phyloP scores from a whole-genome alignment of 768 basidiomycete genomes.

The Tremella mesenterica region DNA sequence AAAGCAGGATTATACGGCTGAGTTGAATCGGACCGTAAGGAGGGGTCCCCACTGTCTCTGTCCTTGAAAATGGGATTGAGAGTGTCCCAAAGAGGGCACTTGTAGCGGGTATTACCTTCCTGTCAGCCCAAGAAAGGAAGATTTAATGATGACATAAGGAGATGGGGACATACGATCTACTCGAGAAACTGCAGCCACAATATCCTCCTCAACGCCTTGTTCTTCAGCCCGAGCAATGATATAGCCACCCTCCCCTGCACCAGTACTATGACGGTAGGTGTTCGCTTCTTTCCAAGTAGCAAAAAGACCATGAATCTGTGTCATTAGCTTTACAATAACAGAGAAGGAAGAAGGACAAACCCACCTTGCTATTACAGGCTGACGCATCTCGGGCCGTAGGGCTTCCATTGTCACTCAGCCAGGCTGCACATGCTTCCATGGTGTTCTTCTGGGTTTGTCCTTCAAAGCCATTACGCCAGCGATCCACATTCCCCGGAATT shows the following conservation, averaged over 20 bases:
- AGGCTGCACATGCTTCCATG: not conserved
- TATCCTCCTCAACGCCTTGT: no score
- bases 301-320: not conserved
- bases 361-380: not conserved
- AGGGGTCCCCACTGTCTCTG: not conserved
- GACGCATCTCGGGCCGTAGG: not conserved
- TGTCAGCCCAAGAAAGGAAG: no score
- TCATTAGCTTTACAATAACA: not conserved
- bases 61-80: not conserved
- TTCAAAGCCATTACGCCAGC: not conserved
- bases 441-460: not conserved
- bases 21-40: not conserved
- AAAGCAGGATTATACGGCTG: no score
- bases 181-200: no score
- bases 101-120: no score
- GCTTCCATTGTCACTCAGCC: not conserved
- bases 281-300: not conserved
- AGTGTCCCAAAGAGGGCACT: not conserved
- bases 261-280: not conserved
- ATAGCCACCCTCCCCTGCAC: no score
- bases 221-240: no score
- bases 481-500: not conserved
- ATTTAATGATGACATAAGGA: no score
- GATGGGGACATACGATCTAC: no score
- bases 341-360: not conserved